These are phyloP conservation scores for Leccinum subgranulosum DNA, from an alignment of 768 basidiomycete species.

Conservation along the genomic window DNA sequence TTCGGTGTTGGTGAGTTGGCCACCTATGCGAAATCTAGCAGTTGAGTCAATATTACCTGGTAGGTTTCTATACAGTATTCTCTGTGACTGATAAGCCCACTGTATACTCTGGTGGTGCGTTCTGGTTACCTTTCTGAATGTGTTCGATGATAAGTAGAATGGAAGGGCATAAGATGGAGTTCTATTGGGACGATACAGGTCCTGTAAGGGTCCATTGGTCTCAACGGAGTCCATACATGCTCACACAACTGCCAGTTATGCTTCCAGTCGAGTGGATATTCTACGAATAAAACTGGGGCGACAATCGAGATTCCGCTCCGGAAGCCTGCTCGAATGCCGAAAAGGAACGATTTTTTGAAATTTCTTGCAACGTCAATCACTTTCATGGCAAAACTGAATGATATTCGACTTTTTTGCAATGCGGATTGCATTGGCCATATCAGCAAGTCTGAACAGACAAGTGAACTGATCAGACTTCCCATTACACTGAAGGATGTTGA, in stretches of 20 bases:
- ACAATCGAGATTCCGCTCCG: slow-evolving; percentile 81
- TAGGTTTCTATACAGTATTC: slow-evolving; percentile 74
- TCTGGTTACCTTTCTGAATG: slow-evolving; percentile 14
- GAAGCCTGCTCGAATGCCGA: slow-evolving; percentile 70
- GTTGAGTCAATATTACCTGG: slow-evolving; percentile 19
- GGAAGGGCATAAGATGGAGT: slow-evolving; percentile 82
- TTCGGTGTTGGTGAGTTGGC: slow-evolving; percentile 66
- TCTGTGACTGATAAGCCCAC: slow-evolving; percentile 77
- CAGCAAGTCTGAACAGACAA: slow-evolving; percentile 49
- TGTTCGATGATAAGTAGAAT: not conserved
- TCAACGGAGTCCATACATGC: not conserved
- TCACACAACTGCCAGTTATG: slow-evolving; percentile 48
- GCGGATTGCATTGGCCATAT: slow-evolving; percentile 62
- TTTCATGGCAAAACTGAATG: slow-evolving; percentile 76
- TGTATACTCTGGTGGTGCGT: slow-evolving; percentile 65
- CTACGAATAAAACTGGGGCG: slow-evolving; percentile 56
- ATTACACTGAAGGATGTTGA: slow-evolving; percentile 53
- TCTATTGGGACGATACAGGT: slow-evolving; percentile 78
- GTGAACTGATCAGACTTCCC: slow-evolving; percentile 44
- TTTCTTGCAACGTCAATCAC: slow-evolving; percentile 89
- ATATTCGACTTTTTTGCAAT: slow-evolving; percentile 79
- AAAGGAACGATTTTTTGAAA: slow-evolving; percentile 76
- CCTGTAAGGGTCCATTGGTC: slow-evolving; percentile 55
- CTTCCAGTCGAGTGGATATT: slow-evolving; percentile 58
- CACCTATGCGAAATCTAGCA: not conserved